Conservation (phyloP, 2,329 filamentous ascomycete genomes). For the Aphanoascus verrucosus region DNA sequence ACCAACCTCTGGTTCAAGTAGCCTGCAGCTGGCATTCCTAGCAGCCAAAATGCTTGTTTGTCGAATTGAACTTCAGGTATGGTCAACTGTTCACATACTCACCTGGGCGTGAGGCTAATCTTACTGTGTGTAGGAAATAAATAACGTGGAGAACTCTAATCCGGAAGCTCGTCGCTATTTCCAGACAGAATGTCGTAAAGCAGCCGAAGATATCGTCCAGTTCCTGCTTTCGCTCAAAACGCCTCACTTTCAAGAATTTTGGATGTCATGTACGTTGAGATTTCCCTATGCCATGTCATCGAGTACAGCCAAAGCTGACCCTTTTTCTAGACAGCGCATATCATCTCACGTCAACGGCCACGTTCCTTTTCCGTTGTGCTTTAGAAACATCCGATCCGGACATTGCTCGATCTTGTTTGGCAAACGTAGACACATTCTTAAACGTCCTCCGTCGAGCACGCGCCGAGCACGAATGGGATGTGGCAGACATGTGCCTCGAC, state of each 20-base stretch:
- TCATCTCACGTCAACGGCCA: conserved; percentile 45
- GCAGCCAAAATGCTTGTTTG: conserved; percentile 40
- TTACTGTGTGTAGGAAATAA: conserved; percentile 28
- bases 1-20: conserved; percentile 34
- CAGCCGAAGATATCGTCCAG: conserved; percentile 39
- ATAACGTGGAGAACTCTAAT: conserved; percentile 31
- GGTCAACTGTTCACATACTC: conserved; percentile 11
- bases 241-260: conserved; percentile 43
- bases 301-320: neutral
- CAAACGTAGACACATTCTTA: conserved; percentile 40
- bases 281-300: neutral
- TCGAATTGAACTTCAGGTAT: conserved; percentile 38
- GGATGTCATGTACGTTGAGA: conserved; percentile 36
- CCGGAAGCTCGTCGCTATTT: conserved; percentile 42
- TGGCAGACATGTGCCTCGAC: conserved; percentile 45
- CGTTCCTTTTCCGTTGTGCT: conserved; percentile 42
- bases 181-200: conserved; percentile 36
- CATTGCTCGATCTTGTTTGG: conserved; percentile 37
- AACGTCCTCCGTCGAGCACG: conserved; percentile 39
- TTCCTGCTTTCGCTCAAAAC: conserved; percentile 40
- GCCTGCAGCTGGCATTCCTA: conserved; percentile 36
- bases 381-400: conserved; percentile 42
- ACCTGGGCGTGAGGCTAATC: neutral
- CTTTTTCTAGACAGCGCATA: conserved; percentile 37
- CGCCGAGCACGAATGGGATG: conserved; percentile 45